phyloP scores from a whole-genome alignment of 208 protist species.

The Crithidia brevicula region DNA sequence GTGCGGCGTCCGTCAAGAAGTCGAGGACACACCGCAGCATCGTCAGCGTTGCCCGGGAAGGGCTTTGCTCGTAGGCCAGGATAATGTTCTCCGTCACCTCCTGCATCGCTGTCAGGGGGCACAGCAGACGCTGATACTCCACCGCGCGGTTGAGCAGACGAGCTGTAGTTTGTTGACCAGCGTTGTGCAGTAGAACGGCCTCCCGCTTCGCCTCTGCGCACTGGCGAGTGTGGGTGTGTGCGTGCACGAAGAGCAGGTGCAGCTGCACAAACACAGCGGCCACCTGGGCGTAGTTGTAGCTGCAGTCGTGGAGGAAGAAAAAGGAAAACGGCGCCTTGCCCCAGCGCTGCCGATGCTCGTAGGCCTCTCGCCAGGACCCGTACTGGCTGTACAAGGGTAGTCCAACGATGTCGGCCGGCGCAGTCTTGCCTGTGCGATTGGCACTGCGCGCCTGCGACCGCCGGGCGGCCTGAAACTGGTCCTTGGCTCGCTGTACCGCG shows the following conservation, averaged over 20 bases:
- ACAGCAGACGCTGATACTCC: constrained; percentile 38
- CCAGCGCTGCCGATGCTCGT: constrained; percentile 79
- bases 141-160: constrained; percentile 19
- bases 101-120: constrained; percentile 75
- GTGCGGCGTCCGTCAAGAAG: constrained; percentile 77
- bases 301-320: constrained; percentile 82
- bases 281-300: constrained; percentile 86
- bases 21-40: constrained; percentile 66
- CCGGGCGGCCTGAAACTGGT: constrained; percentile 40
- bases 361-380: constrained; percentile 82
- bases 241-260: constrained; percentile 48
- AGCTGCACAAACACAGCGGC: constrained; percentile 75
- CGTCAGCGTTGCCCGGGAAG: constrained; percentile 57
- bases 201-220: constrained; percentile 44
- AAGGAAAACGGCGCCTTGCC: constrained; percentile 72
- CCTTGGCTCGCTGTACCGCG: constrained; percentile 41
- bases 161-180: constrained; percentile 14
- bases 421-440: constrained; percentile 7
- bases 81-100: constrained; percentile 80
- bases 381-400: constrained; percentile 86
- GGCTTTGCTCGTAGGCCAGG: constrained; percentile 80
- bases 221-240: constrained; percentile 54
- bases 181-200: constrained; percentile 35
- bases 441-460: constrained; percentile 30
- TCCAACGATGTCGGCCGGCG: constrained; percentile 57